Percentiles rank a stretch among this genome's conserved stretches.
phyloP scores from a whole-genome alignment of 1,284 basidiomycete species.

The Cutaneotrichosporon dermatis region DNA sequence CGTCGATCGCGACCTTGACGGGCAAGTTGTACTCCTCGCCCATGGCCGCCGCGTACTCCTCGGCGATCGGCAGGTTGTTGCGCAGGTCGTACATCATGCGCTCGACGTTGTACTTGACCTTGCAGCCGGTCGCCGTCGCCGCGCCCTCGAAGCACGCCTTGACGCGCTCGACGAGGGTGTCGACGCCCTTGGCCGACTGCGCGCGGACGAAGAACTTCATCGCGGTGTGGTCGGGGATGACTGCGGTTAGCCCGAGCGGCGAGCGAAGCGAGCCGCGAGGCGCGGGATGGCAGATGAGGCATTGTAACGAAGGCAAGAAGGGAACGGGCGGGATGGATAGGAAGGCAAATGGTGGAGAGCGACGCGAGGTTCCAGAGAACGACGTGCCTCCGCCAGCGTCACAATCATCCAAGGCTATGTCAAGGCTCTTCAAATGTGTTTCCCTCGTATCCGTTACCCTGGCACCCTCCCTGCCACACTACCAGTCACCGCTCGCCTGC shows the following conservation, averaged over 20 bases:
- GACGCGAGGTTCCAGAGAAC: too few species aligned
- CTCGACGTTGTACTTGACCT: slow-evolving; percentile 53
- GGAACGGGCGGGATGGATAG: too few species aligned
- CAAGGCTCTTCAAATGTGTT: too few species aligned
- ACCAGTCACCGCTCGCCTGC: too few species aligned
- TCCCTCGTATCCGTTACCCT: too few species aligned
- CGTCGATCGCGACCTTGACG: slow-evolving; percentile 4
- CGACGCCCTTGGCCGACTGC: slow-evolving; percentile 58
- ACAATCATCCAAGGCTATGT: too few species aligned
- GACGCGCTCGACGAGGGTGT: slow-evolving; percentile 55
- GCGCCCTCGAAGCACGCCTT: slow-evolving; percentile 62
- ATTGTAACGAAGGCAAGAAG: too few species aligned
- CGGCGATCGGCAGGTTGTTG: slow-evolving; percentile 20
- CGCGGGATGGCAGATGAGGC: too few species aligned
- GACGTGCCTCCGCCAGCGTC: too few species aligned
- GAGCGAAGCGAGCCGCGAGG: too few species aligned
- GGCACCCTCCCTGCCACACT: too few species aligned
- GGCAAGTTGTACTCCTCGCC: slow-evolving; percentile 3
- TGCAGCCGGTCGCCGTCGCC: slow-evolving; percentile 64
- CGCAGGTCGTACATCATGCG: slow-evolving; percentile 57
- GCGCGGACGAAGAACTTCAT: slow-evolving; percentile 67
- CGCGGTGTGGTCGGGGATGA: slow-evolving; percentile 72
- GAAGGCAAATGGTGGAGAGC: too few species aligned
- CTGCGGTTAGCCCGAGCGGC: slow-evolving; percentile 3
- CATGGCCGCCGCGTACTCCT: slow-evolving; percentile 15